Evolutionary conservation across 352 stramenopile genomes (phyloP), one percentile per base, ranked within the genome.

Genomic region (Albugo candida): DNA sequence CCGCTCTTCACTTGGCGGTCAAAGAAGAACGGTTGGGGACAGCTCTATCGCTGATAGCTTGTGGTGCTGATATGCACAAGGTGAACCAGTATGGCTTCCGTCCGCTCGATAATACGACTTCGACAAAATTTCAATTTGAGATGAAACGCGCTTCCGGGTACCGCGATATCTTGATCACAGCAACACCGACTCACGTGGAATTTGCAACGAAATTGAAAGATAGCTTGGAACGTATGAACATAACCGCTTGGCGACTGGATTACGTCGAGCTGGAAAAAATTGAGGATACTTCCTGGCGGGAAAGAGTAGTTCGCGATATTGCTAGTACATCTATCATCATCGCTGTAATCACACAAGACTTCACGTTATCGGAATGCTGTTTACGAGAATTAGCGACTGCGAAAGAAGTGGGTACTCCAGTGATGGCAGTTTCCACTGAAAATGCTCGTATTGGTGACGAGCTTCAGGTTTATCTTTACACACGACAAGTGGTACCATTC

Each of bases 331-430:
- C 68, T 13, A 56, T 87, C 1, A 70, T 87, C 27, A 56, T 87
- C 12, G 81, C 70, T 37, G 61, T 87, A 16, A 60, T 87, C 8
- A 80, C 68, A 41, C 70, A 77, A 16, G 68, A 68, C 0, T 87
- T 85, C 54, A 69, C 68, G 5, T 70, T 66, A 34, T 87, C 75
- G 11, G 65, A 85, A 45, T 86, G 73, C 71, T 91, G 77, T 49
- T 86, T 91, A 75, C 87, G 87, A 42, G 77, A 91, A 48, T 54
- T 91, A 5, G 77, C 77, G 6, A 87, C 87, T 49, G 77, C 77
- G 17, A 86, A 86, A 44, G 77, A 82, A 66, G 70, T 85, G 54
- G 85, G 86, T 42, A 67, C 85, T 0, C 71, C 70, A 2, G 77
- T 91, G 12, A 73, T 91, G n/a, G 76, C 71, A 11, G 82, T 91